These are phyloP conservation scores for Panicum virgatum DNA, from an alignment of 202 grass and related monocot species.

Conservation along the genomic window DNA sequence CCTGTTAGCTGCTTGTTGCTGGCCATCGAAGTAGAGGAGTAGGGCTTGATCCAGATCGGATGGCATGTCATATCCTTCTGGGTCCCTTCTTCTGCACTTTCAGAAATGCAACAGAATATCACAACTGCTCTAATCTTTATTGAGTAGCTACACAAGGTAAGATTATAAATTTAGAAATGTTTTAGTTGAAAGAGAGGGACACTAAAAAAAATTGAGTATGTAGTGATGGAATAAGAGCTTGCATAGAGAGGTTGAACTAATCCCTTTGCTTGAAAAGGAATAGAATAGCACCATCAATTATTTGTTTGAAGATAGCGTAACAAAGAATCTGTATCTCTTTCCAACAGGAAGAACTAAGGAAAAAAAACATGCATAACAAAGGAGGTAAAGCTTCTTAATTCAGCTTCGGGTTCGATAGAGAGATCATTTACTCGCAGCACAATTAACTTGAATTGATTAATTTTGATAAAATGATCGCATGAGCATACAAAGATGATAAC, in stretches of 20 bases:
- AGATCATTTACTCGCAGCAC: background rate
- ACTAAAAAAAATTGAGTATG: background rate
- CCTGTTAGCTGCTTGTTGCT: slow-evolving; percentile 73
- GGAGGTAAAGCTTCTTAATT: background rate
- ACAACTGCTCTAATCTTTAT: slow-evolving; percentile 23
- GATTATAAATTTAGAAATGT: background rate
- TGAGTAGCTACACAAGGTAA: background rate
- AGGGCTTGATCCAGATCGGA: slow-evolving; percentile 72
- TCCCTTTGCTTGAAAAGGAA: background rate
- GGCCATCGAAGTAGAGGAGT: slow-evolving; percentile 68
- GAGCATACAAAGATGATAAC: background rate
- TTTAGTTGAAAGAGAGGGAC: background rate
- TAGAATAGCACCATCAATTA: background rate
- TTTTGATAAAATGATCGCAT: background rate
- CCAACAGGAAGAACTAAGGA: background rate
- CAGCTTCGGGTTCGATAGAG: background rate
- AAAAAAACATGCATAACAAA: background rate
- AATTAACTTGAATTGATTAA: background rate
- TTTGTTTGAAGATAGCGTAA: background rate
- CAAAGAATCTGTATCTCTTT: background rate
- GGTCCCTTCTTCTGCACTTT: slow-evolving; percentile 54
- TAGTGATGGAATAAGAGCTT: background rate
- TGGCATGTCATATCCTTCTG: slow-evolving; percentile 56
- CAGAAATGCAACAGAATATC: slow-evolving; percentile 33
- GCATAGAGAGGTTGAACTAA: slow-evolving; percentile 16